Base-by-base conservation (phyloP, 306 rosid genomes). In the Casuarina glauca region DNA sequence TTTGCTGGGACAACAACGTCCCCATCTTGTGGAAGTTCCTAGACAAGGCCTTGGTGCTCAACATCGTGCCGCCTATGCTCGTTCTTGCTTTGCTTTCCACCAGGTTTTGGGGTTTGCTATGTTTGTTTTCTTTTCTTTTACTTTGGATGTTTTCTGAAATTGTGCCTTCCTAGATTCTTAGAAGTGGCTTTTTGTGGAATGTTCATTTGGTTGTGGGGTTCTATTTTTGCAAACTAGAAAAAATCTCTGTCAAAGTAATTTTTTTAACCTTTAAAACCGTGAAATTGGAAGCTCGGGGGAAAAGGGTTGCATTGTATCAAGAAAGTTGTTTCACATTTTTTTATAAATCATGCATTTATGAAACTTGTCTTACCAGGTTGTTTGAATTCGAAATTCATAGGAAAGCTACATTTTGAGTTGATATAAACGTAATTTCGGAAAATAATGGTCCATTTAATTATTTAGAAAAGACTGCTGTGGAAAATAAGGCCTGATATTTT, bases 1-100 rank as follows among this genome's bases (percentile, higher is more conserved):
- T 95, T 86, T 95, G 89, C 55, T 95, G 99, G 99, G 97, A 93
- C 0, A 93, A 95, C 78, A 93, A 95, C 81, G 97, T 91, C 16
- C 98, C 99, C 70, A 82, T 90, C 74, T 36, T 85, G 45, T 95
- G 99, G 99, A 95, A 95, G 93, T 95, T 93, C 75, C 91, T 93
- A 16, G 99, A 95, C 45, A 88, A 86, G 76, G 99, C 99, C 4
- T 54, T 95, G 69, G 72, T 58, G 68, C 83, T 91, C 74, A 89
- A 85, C 46, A 87, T 95, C 48, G 96, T 88, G 20, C 97, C 98
- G 43, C 97, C 99, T 3, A 49, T 95, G 91, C 90, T 93, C 9
- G 88, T 93, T 78, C 90, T 95, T 60, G 88, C 99, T 87, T 87
- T 93, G 46, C 96, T 95, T 72, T 86, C 97, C 15, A 36, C 79